Evolutionary conservation across 2,329 filamentous ascomycete genomes (phyloP).

Genomic region (Neophaeococcomyces mojaviensis): DNA sequence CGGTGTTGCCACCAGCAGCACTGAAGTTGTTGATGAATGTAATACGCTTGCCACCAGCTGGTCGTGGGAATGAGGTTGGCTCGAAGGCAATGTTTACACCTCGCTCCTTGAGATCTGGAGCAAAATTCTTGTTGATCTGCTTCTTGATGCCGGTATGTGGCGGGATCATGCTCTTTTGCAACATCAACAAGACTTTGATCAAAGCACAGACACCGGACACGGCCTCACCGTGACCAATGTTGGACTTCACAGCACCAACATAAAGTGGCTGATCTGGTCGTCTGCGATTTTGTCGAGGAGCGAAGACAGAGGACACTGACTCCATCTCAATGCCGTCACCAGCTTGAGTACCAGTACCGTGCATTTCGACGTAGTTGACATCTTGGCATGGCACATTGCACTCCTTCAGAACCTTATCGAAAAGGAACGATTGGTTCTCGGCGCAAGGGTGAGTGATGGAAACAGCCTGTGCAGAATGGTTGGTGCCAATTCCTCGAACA

Average conservation of each 20-base stretch:
- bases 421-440: constrained; percentile 32
- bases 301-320: constrained; percentile 32
- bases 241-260: constrained; percentile 30
- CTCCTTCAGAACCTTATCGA: constrained; percentile 30
- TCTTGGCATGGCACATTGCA: constrained; percentile 31
- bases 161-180: constrained; percentile 55
- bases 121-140: constrained; percentile 29
- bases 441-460: constrained; percentile 39
- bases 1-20: constrained; percentile 65
- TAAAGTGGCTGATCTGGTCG: constrained; percentile 28
- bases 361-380: constrained; percentile 34
- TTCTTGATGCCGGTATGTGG: constrained; percentile 61
- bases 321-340: constrained; percentile 33
- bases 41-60: constrained; percentile 28
- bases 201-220: constrained; percentile 35
- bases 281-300: constrained; percentile 23
- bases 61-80: constrained; percentile 28
- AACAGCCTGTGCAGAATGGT: constrained; percentile 54
- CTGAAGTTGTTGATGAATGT: constrained; percentile 59
- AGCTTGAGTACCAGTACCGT: constrained; percentile 37
- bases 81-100: constrained; percentile 38
- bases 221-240: constrained; percentile 41
- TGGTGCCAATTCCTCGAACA: constrained; percentile 67
- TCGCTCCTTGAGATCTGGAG: constrained; percentile 28
- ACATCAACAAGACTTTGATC: constrained; percentile 58